Evolutionary conservation across 345 rosid genomes (phyloP).

Genomic region (Sonneratia alba): DNA sequence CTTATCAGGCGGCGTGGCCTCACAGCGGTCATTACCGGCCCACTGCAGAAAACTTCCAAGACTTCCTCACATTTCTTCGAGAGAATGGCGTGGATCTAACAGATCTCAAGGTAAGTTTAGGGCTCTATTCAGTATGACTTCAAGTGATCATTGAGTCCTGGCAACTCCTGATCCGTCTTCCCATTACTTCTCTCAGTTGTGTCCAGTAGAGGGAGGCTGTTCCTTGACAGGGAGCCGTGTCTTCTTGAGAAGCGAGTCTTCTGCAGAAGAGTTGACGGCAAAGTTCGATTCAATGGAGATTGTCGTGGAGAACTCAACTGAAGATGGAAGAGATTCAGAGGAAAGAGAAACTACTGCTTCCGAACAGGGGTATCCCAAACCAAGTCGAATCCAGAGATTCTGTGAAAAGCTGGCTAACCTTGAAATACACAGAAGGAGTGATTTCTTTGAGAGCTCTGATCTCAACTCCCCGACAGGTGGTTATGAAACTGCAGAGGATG

Average conservation of each 20-base stretch:
- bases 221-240: conserved; percentile 28
- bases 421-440: conserved; percentile 33
- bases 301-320: conserved; percentile 14
- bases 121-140: not conserved
- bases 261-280: conserved; percentile 39
- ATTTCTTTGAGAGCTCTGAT: conserved; percentile 19
- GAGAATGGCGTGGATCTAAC: conserved; percentile 73
- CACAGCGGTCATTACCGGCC: conserved; percentile 99
- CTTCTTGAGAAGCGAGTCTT: conserved; percentile 46
- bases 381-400: conserved; percentile 13
- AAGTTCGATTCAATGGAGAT: conserved; percentile 24
- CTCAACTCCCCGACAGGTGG: conserved; percentile 14
- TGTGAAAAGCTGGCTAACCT: conserved; percentile 29
- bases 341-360: conserved; percentile 21
- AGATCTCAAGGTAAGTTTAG: conserved; percentile 51
- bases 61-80: conserved; percentile 55
- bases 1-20: conserved; percentile 79
- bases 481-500: conserved; percentile 28
- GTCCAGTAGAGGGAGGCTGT: conserved; percentile 41
- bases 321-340: conserved; percentile 17
- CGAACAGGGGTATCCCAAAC: conserved; percentile 12
- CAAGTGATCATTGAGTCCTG: too few species aligned
- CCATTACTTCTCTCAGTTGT: conserved; percentile 28
- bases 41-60: conserved; percentile 69
- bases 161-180: not conserved